Evolutionary conservation across 495 filamentous ascomycete species (phyloP).

Genomic region (Coniosporium apollinis): DNA sequence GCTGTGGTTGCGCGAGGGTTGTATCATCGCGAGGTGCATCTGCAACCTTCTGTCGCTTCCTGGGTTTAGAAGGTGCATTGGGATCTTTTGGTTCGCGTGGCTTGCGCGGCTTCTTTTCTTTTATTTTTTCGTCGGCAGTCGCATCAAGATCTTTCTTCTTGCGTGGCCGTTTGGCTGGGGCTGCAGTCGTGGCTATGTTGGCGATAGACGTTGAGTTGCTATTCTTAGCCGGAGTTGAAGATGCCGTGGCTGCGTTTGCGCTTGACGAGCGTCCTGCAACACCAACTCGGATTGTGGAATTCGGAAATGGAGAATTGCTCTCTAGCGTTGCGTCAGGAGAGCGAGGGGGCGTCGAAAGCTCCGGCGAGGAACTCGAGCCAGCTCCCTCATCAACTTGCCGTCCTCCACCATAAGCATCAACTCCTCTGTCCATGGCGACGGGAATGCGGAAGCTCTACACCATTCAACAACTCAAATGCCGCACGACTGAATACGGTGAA

Average conservation of each 20-base stretch:
- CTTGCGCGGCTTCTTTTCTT: constrained; percentile 34
- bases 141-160: constrained; percentile 15
- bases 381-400: no score
- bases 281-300: no score
- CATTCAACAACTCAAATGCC: no score
- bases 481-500: no score
- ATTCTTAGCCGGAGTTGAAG: constrained; percentile 6
- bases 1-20: constrained; percentile 18
- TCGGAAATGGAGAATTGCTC: no score
- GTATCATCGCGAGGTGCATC: constrained; percentile 23
- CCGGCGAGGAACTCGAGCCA: no score
- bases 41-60: constrained; percentile 29
- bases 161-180: constrained; percentile 9
- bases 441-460: no score
- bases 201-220: constrained; percentile 2
- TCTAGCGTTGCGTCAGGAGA: no score
- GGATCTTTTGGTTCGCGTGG: constrained; percentile 40
- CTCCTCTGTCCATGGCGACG: no score
- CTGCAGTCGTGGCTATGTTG: constrained; percentile 3
- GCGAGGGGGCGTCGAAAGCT: no score
- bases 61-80: constrained; percentile 32
- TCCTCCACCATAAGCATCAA: no score
- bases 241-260: constrained; percentile 4
- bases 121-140: constrained; percentile 22
- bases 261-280: no score